These are phyloP conservation scores for Trichophyton simii DNA, from an alignment of 2,329 filamentous ascomycete genomes.

Conservation along the genomic window DNA sequence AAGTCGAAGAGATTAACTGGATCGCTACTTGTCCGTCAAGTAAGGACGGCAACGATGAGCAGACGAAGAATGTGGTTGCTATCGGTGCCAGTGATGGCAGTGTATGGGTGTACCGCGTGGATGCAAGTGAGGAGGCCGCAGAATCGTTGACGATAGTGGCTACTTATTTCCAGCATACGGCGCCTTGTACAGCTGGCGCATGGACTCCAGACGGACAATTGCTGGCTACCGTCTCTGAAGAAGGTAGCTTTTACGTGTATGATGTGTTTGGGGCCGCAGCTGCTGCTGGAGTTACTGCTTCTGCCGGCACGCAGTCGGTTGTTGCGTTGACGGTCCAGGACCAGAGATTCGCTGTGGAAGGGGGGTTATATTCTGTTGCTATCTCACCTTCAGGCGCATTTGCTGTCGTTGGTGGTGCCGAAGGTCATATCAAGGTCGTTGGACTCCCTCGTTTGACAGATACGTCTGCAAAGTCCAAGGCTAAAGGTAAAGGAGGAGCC, in stretches of 20 bases:
- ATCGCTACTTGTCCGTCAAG: slow-evolving; percentile 56
- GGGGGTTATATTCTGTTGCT: slow-evolving; percentile 78
- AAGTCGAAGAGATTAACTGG: slow-evolving; percentile 96
- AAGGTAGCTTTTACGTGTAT: slow-evolving; percentile 80
- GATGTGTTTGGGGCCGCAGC: slow-evolving; percentile 75
- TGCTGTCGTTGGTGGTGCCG: slow-evolving; percentile 76
- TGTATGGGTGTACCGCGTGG: slow-evolving; percentile 91
- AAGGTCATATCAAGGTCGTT: slow-evolving; percentile 72
- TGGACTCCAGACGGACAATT: slow-evolving; percentile 84
- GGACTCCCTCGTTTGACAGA: slow-evolving; percentile 57
- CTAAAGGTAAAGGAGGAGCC: slow-evolving; percentile 35
- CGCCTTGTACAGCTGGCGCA: slow-evolving; percentile 70
- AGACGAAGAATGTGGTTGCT: slow-evolving; percentile 64
- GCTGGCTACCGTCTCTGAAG: slow-evolving; percentile 78
- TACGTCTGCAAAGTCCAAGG: slow-evolving; percentile 39
- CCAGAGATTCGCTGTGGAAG: slow-evolving; percentile 83
- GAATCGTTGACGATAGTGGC: slow-evolving; percentile 68
- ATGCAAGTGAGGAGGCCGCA: slow-evolving; percentile 45
- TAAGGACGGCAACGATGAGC: slow-evolving; percentile 29
- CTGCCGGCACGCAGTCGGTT: slow-evolving; percentile 49
- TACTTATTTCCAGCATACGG: slow-evolving; percentile 84
- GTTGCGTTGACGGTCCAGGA: slow-evolving; percentile 68
- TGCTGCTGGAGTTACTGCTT: slow-evolving; percentile 46
- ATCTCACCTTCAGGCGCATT: slow-evolving; percentile 68
- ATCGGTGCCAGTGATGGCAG: slow-evolving; percentile 81